Base-by-base conservation (phyloP, 2,329 filamentous ascomycete genomes). In the Xylaria sp. region DNA sequence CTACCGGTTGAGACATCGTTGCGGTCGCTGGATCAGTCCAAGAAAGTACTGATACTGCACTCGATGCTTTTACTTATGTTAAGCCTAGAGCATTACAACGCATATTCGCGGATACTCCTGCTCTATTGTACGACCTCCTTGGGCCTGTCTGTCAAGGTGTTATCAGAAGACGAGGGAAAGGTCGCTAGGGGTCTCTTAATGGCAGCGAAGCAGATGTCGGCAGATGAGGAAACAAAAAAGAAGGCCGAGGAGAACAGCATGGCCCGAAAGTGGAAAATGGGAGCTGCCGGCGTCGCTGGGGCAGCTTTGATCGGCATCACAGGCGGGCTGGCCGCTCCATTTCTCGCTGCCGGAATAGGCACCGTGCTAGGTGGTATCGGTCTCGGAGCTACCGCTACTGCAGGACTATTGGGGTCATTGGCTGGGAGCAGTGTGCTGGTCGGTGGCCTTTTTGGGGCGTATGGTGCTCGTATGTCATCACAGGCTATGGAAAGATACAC, bases 401-500 rank as follows among this genome's bases (percentile, higher is more conserved):
- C 94, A 9, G 91, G 91, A 0, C 90, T 97, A 60, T 83, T 98
- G 0, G 95, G 95, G 4, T 87, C 90, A 10, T 85, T 97, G 73
- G 92, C 94, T 1, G 91, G 94, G 44, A 95, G 92, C 67, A 88
- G 90, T 4, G 87, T 95, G 6, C 83, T 95, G 15, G 91, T 97
- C 7, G 95, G 94, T 6, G 88, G 92, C 23, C 81, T 98, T 11
- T 97, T 98, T 75, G 95, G 95, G 1, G 93, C 96, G 2, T 97
- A 97, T 74, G 92, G 92, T 6, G 90, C 90, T 0, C 88, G 90
- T 44, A 95, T 97, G 86, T 93, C 92, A 0, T 89, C 91, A 42
- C 90, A 93, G 77, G 93, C 94, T 83, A 92, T 98, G 86, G 93
- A 97, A 72, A 86, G 91, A 38, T 97, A 97, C 77, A 89, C 92